A percentile compares a stretch with the other conserved stretches of the same genome.
These are phyloP conservation scores for Hansenula sp. DNA, from an alignment of 1,139 yeast species.

Conservation along the genomic window DNA sequence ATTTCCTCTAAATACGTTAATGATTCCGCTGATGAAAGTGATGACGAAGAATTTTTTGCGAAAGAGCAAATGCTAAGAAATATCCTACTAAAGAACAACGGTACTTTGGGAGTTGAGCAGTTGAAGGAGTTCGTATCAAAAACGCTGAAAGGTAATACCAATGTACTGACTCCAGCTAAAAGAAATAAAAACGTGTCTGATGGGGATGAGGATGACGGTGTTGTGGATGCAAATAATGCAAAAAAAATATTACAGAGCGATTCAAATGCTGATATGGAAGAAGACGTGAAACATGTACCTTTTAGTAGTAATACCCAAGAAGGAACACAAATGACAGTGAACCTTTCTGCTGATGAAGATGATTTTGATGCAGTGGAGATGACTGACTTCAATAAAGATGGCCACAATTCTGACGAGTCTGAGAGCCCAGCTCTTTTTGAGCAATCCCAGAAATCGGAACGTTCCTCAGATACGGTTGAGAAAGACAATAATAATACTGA, in stretches of 20 bases:
- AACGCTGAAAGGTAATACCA: conserved; percentile 6
- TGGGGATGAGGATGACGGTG: conserved; percentile 3
- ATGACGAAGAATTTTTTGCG: conserved; percentile 51
- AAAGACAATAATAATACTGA: too few relatives aligned
- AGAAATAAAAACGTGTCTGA: neutral
- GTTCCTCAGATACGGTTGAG: too few relatives aligned
- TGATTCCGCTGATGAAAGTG: conserved; percentile 67
- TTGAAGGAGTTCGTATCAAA: conserved; percentile 20
- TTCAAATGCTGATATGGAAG: too few relatives aligned
- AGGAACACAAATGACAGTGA: too few relatives aligned
- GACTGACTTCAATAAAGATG: neutral
- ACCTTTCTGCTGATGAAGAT: too few relatives aligned
- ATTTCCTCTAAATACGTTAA: conserved; percentile 45
- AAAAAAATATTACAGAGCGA: too few relatives aligned
- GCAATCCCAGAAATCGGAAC: too few relatives aligned
- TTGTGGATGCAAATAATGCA: neutral
- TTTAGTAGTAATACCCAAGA: too few relatives aligned
- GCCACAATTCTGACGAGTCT: neutral
- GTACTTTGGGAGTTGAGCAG: conserved; percentile 27
- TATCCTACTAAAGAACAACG: conserved; percentile 26
- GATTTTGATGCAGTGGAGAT: neutral
- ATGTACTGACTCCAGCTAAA: conserved; percentile 2
- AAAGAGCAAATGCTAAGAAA: conserved; percentile 54
- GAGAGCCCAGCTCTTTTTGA: neutral
- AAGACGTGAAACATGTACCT: too few relatives aligned